Conservation (phyloP, 2,329 filamentous ascomycete genomes). For the Nigrograna mackinnonii region DNA sequence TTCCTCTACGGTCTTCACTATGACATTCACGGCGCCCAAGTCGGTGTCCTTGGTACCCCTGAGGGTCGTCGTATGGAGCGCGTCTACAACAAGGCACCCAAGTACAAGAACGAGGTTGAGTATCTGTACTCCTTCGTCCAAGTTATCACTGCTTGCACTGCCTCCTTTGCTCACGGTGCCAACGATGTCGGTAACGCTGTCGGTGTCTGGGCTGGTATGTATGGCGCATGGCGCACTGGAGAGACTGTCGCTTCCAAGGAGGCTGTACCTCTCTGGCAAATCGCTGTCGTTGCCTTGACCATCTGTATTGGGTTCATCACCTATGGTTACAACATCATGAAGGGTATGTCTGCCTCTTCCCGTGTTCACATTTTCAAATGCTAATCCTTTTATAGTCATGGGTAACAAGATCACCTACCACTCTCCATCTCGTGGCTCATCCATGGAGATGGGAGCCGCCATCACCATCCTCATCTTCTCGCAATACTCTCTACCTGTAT, state of each 20-base stretch:
- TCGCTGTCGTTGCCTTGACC: conserved; percentile 67
- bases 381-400: conserved; percentile 61
- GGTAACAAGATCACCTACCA: conserved; percentile 80
- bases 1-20: conserved; percentile 77
- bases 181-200: conserved; percentile 61
- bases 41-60: conserved; percentile 70
- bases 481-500: conserved; percentile 75
- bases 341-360: conserved; percentile 54
- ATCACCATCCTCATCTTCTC: conserved; percentile 78
- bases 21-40: conserved; percentile 78
- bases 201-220: conserved; percentile 42
- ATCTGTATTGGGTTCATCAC: conserved; percentile 70
- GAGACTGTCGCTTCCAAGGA: conserved; percentile 64
- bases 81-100: conserved; percentile 58
- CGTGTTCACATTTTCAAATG: conserved; percentile 10
- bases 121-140: conserved; percentile 54
- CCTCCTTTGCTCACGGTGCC: conserved; percentile 65
- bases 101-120: conserved; percentile 43
- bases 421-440: conserved; percentile 57
- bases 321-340: conserved; percentile 86
- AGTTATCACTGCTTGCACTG: conserved; percentile 49
- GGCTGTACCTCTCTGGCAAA: conserved; percentile 73
- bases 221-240: conserved; percentile 58
- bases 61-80: conserved; percentile 72
- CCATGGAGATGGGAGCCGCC: conserved; percentile 80